Evolutionary conservation across 2,329 filamentous ascomycete genomes (phyloP).

Genomic region (Bipolaris gigantea): DNA sequence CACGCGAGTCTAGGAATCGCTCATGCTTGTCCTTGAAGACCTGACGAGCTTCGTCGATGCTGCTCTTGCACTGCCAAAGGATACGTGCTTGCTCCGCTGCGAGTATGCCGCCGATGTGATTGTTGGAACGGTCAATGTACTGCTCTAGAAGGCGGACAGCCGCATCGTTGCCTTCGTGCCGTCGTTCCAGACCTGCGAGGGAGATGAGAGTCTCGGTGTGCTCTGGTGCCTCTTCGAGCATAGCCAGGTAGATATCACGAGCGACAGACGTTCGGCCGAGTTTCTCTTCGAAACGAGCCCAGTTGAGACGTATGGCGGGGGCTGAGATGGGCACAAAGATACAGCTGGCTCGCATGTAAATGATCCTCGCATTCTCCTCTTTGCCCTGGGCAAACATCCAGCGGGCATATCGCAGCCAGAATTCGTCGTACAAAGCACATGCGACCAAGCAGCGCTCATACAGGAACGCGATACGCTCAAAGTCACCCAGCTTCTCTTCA

Average conservation of each 20-base stretch:
- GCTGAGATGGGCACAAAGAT: slow-evolving; percentile 85
- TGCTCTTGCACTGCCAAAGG: slow-evolving; percentile 84
- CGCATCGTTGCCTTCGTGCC: slow-evolving; percentile 79
- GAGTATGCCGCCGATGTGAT: slow-evolving; percentile 81
- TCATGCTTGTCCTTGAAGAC: slow-evolving; percentile 82
- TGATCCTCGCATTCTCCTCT: slow-evolving; percentile 86
- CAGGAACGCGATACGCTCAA: slow-evolving; percentile 72
- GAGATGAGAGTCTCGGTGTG: slow-evolving; percentile 87
- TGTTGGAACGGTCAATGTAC: slow-evolving; percentile 72
- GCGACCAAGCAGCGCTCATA: slow-evolving; percentile 94
- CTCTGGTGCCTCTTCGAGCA: slow-evolving; percentile 74
- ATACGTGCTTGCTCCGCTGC: slow-evolving; percentile 87
- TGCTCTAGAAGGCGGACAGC: slow-evolving; percentile 81
- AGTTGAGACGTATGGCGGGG: slow-evolving; percentile 82
- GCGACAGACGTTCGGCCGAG: slow-evolving; percentile 75
- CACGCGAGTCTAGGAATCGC: slow-evolving; percentile 79
- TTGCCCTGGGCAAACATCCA: slow-evolving; percentile 83
- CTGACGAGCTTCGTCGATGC: slow-evolving; percentile 75
- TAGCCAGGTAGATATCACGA: slow-evolving; percentile 79
- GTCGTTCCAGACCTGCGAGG: slow-evolving; percentile 81
- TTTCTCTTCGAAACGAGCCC: slow-evolving; percentile 93
- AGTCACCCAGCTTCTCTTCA: slow-evolving; percentile 83
- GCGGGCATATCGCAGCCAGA: slow-evolving; percentile 94
- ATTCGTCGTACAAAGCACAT: slow-evolving; percentile 93
- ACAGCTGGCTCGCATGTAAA: slow-evolving; percentile 84